Base-by-base conservation (phyloP, 164 flowering plant genomes). In the Macadamia integrifolia region DNA sequence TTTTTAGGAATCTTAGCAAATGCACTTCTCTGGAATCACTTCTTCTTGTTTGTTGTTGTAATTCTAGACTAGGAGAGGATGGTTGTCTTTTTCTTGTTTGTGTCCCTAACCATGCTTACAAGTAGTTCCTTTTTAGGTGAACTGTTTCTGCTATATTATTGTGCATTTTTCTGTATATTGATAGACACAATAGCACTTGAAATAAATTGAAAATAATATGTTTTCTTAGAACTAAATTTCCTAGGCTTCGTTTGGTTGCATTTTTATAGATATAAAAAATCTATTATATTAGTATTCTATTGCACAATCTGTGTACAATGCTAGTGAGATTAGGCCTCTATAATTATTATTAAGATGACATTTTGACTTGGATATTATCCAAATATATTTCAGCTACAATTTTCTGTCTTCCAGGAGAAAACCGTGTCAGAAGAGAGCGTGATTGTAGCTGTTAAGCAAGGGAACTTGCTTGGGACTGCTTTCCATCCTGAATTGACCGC, bases 401-500 rank as follows among this genome's bases (percentile, higher is more conserved):
- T 64, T 18, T 56, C 61, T 71, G 56, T 56, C 23, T 71, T 65
- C 64, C 80, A 88, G 98, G 92, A 76, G 61, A 69, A 76, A 67
- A 56, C 72, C 50, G 72, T 31, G 18, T 58, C 81, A 60, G 81
- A 69, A 65, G 77, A 79, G 70, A 88, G 85, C 76, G 99, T 90
- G 68, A 85, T 90, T 66, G 92, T 94, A 40, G 99, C 99, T 32
- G 90, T 90, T 35, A 94, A 74, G 79, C 99, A 94, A 73, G 89
- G 93, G 48, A 94, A 92, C 72, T 75, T 94, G 81, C 87, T 94
- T 14, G 98, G 77, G 52, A 94, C 99, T 60, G 96, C 97, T 68
- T 92, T 94, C 73, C 99, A 94, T 72, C 99, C 97, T 14, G 99
- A 94, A 76, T 75, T 94, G 75, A 94, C 99, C 58, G 87, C 88